These are phyloP conservation scores for Capsaspora owczarzaki DNA, from an alignment of 78 protist species.

Conservation along the genomic window DNA sequence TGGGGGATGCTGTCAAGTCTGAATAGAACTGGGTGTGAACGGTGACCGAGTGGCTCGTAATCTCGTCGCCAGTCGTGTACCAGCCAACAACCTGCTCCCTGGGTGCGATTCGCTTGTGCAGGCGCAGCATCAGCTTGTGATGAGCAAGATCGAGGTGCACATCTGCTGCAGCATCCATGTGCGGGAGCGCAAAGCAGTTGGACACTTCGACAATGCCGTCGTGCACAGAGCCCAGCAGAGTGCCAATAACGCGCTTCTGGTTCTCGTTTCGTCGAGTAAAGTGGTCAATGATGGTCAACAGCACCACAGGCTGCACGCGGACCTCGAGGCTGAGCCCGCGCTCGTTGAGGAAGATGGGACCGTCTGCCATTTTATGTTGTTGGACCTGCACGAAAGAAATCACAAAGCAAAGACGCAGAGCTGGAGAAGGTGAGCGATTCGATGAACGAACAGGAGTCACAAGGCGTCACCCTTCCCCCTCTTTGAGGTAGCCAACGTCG, in stretches of 20 bases:
- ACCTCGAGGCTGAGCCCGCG: neutral
- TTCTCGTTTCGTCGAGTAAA: neutral
- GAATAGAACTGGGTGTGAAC: conserved; percentile 9
- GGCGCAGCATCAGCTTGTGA: too few species aligned
- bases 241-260: conserved; percentile 13
- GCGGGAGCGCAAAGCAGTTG: neutral
- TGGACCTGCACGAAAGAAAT: too few species aligned
- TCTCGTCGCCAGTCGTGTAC: conserved; percentile 13
- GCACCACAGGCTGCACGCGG: conserved; percentile 14
- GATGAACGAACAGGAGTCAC: too few species aligned
- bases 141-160: too few species aligned
- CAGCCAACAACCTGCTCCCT: conserved; percentile 27
- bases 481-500: too few species aligned
- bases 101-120: too few species aligned
- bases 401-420: too few species aligned
- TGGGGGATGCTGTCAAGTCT: too few species aligned
- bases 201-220: conserved; percentile 5
- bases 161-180: too few species aligned
- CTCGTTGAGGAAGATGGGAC: neutral
- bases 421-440: too few species aligned
- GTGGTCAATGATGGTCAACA: conserved; percentile 5
- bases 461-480: too few species aligned
- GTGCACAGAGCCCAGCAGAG: conserved; percentile 1
- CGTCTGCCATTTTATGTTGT: neutral
- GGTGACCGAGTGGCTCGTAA: neutral